Conservation (phyloP, 2,329 filamentous ascomycete species). For the Camptophora hylomeconis region DNA sequence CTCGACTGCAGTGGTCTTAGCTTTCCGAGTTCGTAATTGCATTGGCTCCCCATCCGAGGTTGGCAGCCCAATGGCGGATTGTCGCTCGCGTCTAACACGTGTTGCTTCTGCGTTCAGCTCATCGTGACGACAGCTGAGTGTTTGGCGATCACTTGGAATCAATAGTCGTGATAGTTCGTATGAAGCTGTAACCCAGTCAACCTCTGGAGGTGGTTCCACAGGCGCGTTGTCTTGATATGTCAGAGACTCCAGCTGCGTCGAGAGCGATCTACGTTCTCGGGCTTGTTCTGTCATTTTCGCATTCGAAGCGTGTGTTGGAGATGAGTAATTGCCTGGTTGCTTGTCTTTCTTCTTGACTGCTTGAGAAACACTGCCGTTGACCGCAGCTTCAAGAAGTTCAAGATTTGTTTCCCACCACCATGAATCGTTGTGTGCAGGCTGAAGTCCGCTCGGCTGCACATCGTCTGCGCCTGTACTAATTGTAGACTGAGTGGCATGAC, state of each 20-base stretch:
- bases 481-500: not conserved
- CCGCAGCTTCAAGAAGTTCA: constrained; percentile 53
- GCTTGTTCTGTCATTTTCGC: constrained; percentile 62
- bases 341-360: constrained; percentile 44
- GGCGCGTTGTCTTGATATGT: constrained; percentile 24
- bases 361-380: constrained; percentile 38
- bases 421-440: constrained; percentile 6
- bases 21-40: constrained; percentile 60
- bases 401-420: constrained; percentile 61
- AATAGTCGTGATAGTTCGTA: constrained; percentile 72
- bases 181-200: constrained; percentile 74
- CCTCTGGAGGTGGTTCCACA: constrained; percentile 62
- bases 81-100: constrained; percentile 50
- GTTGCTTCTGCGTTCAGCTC: constrained; percentile 63
- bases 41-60: constrained; percentile 41
- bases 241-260: constrained; percentile 14
- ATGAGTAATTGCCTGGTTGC: constrained; percentile 59
- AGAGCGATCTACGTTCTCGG: constrained; percentile 26
- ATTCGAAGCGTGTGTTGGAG: constrained; percentile 75
- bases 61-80: constrained; percentile 37
- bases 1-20: constrained; percentile 31
- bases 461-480: not conserved
- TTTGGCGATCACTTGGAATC: constrained; percentile 63
- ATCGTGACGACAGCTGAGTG: constrained; percentile 61
- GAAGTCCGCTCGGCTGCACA: not conserved